phyloP scores from a whole-genome alignment of 306 rosid species.

The Rosa persica region DNA sequence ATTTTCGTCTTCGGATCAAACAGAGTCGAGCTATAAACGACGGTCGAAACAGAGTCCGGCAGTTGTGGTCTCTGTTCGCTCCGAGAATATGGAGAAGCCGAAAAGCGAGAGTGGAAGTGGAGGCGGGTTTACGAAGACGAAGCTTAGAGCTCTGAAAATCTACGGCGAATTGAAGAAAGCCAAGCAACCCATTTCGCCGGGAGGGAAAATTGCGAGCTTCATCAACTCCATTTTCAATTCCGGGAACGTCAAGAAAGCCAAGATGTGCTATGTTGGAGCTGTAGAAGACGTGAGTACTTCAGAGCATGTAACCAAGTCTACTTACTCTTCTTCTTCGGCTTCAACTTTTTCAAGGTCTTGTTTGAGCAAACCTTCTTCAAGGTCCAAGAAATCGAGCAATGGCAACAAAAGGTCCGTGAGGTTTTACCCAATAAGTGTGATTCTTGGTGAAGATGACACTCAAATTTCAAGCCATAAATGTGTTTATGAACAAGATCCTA shows the following conservation, averaged over 20 bases:
- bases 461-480: conserved; percentile 29
- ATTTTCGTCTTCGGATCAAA: conserved; percentile 58
- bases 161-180: conserved; percentile 59
- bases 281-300: conserved; percentile 53
- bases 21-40: conserved; percentile 42
- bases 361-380: conserved; percentile 51
- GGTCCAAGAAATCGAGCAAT: conserved; percentile 35
- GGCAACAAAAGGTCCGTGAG: conserved; percentile 53
- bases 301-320: conserved; percentile 46
- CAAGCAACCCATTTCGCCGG: conserved; percentile 78
- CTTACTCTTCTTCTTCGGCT: conserved; percentile 42
- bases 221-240: conserved; percentile 66
- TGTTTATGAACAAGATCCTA: conserved; percentile 41
- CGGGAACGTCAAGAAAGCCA: conserved; percentile 64
- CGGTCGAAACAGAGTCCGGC: conserved; percentile 30
- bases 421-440: conserved; percentile 51
- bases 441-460: conserved; percentile 59
- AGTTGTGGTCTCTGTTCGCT: neutral
- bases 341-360: conserved; percentile 60
- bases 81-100: conserved; percentile 25
- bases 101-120: conserved; percentile 12
- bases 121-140: conserved; percentile 47
- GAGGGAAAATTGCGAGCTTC: conserved; percentile 54
- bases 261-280: conserved; percentile 71
- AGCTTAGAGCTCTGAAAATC: conserved; percentile 51